phyloP scores from a whole-genome alignment of 441 rosid species.

The Breynia disticha region DNA sequence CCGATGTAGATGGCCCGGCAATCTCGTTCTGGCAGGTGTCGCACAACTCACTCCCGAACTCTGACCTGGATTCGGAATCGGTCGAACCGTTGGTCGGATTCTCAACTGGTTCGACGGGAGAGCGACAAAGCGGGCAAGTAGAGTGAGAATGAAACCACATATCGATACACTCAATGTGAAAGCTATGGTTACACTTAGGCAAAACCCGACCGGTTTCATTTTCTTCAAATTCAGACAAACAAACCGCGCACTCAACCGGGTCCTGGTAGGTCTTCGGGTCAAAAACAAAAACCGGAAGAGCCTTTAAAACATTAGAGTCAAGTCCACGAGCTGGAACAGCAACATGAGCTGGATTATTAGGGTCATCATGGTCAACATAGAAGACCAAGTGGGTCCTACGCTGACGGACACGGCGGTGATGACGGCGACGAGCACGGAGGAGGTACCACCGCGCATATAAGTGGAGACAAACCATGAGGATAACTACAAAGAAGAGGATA shows the following conservation, averaged over 20 bases:
- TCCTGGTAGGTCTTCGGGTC: slow-evolving; percentile 34
- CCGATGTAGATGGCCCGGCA: slow-evolving; percentile 17
- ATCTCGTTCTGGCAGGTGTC: slow-evolving; percentile 21
- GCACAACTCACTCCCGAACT: slow-evolving; percentile 14
- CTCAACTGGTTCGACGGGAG: slow-evolving; percentile 43
- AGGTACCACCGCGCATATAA: slow-evolving; percentile 79
- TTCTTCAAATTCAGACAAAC: slow-evolving; percentile 71
- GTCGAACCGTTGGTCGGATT: background rate
- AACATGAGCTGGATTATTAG: slow-evolving; percentile 12
- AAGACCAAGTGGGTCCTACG: slow-evolving; percentile 49
- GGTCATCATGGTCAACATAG: slow-evolving; percentile 30
- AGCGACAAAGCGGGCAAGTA: slow-evolving; percentile 84
- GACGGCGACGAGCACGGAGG: slow-evolving; percentile 49
- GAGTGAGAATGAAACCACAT: slow-evolving; percentile 94
- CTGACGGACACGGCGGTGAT: slow-evolving; percentile 31
- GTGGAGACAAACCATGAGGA: slow-evolving; percentile 56
- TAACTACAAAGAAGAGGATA: slow-evolving; percentile 59
- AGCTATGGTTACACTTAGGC: slow-evolving; percentile 71
- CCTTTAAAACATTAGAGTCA: slow-evolving; percentile 41
- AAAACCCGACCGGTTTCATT: slow-evolving; percentile 59
- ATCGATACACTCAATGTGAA: slow-evolving; percentile 74
- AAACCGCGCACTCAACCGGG: slow-evolving; percentile 64
- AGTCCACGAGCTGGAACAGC: slow-evolving; percentile 33
- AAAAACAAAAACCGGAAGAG: slow-evolving; percentile 55
- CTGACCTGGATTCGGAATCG: background rate